Evolutionary conservation across 768 basidiomycete genomes (phyloP).

Genomic region (Boletus huronensis): DNA sequence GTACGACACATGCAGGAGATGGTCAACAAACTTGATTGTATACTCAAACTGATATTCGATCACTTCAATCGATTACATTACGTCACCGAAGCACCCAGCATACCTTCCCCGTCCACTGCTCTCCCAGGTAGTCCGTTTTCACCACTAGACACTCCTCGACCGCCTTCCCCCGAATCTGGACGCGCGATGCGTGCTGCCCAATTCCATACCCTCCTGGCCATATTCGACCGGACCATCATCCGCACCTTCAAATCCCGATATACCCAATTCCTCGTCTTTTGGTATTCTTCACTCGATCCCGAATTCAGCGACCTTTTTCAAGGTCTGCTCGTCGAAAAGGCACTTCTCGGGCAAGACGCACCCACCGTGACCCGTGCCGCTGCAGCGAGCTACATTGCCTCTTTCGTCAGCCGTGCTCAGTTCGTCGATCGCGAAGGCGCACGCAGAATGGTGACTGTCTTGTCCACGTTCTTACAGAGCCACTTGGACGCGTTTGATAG

Average conservation of each 20-base stretch:
- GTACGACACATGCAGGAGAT: slow-evolving; percentile 75
- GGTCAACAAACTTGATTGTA: slow-evolving; percentile 88
- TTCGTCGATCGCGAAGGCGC: slow-evolving; percentile 78
- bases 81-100: slow-evolving; percentile 19
- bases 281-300: slow-evolving; percentile 86
- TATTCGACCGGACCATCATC: slow-evolving; percentile 91
- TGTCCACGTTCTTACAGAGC: slow-evolving; percentile 80
- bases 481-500: slow-evolving; percentile 74
- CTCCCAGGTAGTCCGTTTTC: slow-evolving; percentile 9
- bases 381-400: slow-evolving; percentile 90
- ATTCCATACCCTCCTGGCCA: slow-evolving; percentile 84
- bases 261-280: slow-evolving; percentile 96
- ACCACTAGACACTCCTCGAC: slow-evolving; percentile 21
- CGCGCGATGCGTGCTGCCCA: slow-evolving; percentile 51
- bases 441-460: slow-evolving; percentile 68
- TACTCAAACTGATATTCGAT: slow-evolving; percentile 80
- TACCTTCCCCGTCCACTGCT: slow-evolving; percentile 9
- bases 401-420: slow-evolving; percentile 84
- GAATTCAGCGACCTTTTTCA: slow-evolving; percentile 92
- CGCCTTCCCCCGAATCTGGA: slow-evolving; percentile 32
- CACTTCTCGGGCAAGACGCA: slow-evolving; percentile 57
- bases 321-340: slow-evolving; percentile 90
- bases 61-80: slow-evolving; percentile 63
- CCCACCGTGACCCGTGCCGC: slow-evolving; percentile 84
- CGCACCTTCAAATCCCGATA: slow-evolving; percentile 97